Evolutionary conservation across 2,329 filamentous ascomycete genomes (phyloP).

Genomic region (Talaromyces sp.): DNA sequence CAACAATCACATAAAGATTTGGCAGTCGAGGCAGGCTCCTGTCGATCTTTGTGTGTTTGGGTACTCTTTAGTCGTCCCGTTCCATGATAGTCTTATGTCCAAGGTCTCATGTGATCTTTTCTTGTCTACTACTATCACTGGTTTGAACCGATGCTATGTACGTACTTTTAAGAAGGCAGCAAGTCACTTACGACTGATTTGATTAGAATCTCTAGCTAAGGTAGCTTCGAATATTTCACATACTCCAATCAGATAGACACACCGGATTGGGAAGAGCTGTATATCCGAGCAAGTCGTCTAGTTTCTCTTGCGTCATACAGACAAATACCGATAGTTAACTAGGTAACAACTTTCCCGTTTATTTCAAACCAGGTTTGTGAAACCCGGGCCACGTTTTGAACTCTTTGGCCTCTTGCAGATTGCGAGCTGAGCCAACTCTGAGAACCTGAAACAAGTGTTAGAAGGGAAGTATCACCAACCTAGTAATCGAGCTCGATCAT

Average conservation of each 20-base stretch:
- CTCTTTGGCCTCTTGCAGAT: slow-evolving; percentile 3
- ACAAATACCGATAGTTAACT: neutral
- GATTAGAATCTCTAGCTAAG: slow-evolving; percentile 12
- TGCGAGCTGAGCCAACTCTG: slow-evolving; percentile 21
- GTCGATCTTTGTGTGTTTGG: neutral
- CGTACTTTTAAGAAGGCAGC: neutral
- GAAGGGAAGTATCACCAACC: slow-evolving; percentile 29
- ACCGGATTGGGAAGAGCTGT: neutral
- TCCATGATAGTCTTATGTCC: neutral
- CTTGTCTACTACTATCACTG: neutral
- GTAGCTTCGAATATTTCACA: slow-evolving; percentile 14
- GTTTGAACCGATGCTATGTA: neutral
- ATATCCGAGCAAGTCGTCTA: neutral
- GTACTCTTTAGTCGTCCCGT: neutral
- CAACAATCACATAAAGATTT: neutral
- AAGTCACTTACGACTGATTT: slow-evolving; percentile 10
- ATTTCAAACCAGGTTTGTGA: neutral
- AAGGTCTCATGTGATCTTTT: too few species aligned
- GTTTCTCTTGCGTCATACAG: neutral
- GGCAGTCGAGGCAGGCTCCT: neutral
- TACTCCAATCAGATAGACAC: neutral
- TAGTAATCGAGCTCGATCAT: slow-evolving; percentile 28
- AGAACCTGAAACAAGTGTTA: slow-evolving; percentile 4
- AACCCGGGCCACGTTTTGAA: neutral
- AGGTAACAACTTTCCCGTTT: neutral